phyloP scores from a whole-genome alignment of 148 eudicot species.

The Chenopodium quinoa region DNA sequence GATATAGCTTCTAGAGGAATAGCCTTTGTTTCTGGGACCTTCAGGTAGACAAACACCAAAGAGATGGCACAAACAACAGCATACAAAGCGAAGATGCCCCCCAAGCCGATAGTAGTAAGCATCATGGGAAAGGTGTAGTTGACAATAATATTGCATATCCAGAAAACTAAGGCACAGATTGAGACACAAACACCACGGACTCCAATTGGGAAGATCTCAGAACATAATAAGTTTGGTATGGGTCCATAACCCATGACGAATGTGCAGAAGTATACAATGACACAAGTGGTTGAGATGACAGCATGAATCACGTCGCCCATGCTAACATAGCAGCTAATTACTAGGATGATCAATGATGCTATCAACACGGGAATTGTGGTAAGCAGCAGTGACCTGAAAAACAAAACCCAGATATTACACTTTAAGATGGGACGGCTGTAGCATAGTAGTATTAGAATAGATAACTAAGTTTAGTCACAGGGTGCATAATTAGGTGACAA shows the following conservation, averaged over 20 bases:
- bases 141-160: constrained; percentile 72
- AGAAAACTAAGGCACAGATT: constrained; percentile 66
- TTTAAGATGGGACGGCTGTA: background rate
- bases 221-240: constrained; percentile 79
- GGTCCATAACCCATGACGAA: constrained; percentile 91
- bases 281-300: constrained; percentile 63
- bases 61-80: constrained; percentile 68
- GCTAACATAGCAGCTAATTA: constrained; percentile 38
- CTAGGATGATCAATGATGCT: constrained; percentile 48
- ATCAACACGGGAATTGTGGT: constrained; percentile 68
- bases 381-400: constrained; percentile 66
- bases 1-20: constrained; percentile 93
- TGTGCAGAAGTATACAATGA: constrained; percentile 74
- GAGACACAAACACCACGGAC: constrained; percentile 97
- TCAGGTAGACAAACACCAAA: constrained; percentile 69
- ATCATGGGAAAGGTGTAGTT: constrained; percentile 71
- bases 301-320: constrained; percentile 55
- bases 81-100: constrained; percentile 63
- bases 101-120: constrained; percentile 69
- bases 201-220: constrained; percentile 90
- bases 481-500: background rate
- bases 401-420: background rate
- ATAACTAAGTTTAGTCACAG: background rate
- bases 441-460: too few species aligned
- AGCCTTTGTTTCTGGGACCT: constrained; percentile 89